Conservation (phyloP, 2,329 filamentous ascomycete genomes). For the Clarireedia monteithiana region DNA sequence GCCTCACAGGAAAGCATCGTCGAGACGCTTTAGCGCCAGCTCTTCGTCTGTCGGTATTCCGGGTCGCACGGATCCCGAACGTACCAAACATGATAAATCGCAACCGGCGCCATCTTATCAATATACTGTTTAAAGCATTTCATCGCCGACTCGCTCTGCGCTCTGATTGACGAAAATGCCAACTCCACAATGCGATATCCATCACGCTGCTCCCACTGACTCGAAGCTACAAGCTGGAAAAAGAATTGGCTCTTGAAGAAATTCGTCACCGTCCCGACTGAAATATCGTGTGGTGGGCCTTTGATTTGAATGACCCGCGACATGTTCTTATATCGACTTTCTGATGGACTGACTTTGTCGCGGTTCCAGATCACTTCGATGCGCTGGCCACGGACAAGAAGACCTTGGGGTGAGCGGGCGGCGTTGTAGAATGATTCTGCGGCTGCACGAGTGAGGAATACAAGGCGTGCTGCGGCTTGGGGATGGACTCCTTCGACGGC, state of each 20-base stretch:
- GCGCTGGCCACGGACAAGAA: background rate
- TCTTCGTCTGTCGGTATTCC: no score
- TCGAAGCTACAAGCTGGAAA: conserved; percentile 3
- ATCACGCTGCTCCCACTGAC: background rate
- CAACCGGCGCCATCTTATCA: background rate
- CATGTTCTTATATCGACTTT: background rate
- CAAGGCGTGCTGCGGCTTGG: conserved; percentile 6
- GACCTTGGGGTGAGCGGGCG: background rate
- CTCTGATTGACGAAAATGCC: conserved; percentile 10
- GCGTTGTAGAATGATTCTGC: conserved; percentile 7
- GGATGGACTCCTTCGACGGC: background rate
- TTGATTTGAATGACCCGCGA: conserved; percentile 7
- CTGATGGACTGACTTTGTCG: background rate
- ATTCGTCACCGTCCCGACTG: background rate
- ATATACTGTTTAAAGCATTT: background rate
- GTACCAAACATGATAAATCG: conserved; percentile 7
- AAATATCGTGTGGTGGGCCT: background rate
- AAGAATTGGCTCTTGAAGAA: conserved; percentile 5
- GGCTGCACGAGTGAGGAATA: conserved; percentile 8
- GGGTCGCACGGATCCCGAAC: conserved; percentile 13
- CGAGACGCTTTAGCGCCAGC: no score
- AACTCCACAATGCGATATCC: conserved; percentile 4
- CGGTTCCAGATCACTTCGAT: conserved; percentile 2
- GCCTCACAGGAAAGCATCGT: no score
- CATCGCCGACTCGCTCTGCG: conserved; percentile 8